Conservation (phyloP, 805 yeast species). For the Kluyveromyces dobzhanskii region DNA sequence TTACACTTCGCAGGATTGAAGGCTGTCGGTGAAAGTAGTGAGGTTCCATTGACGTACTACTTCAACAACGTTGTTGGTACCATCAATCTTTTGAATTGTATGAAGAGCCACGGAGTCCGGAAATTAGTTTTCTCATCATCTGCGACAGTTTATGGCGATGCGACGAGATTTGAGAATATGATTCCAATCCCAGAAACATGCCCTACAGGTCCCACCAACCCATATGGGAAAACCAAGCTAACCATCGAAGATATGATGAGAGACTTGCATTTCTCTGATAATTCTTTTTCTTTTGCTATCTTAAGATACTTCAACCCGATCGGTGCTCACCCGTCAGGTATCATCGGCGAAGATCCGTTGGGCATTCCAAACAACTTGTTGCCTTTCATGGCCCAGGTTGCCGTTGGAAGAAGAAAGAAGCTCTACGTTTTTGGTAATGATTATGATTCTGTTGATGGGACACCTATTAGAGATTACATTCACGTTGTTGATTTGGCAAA, state of each 20-base stretch:
- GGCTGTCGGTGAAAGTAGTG: constrained; percentile 72
- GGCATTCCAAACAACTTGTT: constrained; percentile 71
- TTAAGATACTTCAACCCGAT: constrained; percentile 77
- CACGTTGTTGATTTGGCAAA: constrained; percentile 73
- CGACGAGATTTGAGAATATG: constrained; percentile 60
- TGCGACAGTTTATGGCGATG: constrained; percentile 82
- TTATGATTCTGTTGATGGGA: constrained; percentile 65
- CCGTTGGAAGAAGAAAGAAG: constrained; percentile 59
- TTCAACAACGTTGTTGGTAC: constrained; percentile 63
- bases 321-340: constrained; percentile 79
- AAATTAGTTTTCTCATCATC: constrained; percentile 66
- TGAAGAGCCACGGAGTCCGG: constrained; percentile 39
- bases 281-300: constrained; percentile 46
- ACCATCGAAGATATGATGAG: constrained; percentile 54
- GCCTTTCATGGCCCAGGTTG: constrained; percentile 73
- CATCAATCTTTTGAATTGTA: constrained; percentile 44
- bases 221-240: constrained; percentile 68
- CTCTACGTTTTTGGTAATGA: constrained; percentile 65
- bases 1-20: constrained; percentile 78
- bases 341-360: constrained; percentile 72
- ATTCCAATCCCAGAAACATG: constrained; percentile 75
- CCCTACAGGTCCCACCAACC: constrained; percentile 67
- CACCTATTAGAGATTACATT: constrained; percentile 74
- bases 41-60: constrained; percentile 60
- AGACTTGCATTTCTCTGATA: constrained; percentile 42